Evolutionary conservation across 2,329 filamentous ascomycete genomes (phyloP), one percentile per base, ranked within the genome.

Genomic region (Pleurostoma richardsiae): DNA sequence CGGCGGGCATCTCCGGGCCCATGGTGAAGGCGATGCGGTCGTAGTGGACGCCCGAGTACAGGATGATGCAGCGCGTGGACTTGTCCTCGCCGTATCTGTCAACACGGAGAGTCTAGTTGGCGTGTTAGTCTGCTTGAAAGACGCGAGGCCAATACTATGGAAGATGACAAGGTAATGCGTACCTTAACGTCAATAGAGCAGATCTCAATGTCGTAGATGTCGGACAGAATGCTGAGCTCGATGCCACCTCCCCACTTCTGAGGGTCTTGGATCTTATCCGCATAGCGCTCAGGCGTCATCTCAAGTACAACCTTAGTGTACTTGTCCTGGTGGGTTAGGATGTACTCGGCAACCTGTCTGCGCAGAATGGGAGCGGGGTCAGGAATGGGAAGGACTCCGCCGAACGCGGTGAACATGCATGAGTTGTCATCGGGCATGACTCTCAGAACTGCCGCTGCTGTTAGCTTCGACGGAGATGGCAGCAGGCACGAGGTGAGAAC

Each of bases 401-500:
- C 88, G 41, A 97, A 83, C 0, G 92, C 91, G 29, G 90, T 87
- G 67, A 96, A 97, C 59, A 97, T 83, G 68, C 92, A 97, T 49
- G 85, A 90, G 66, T 96, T 96, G 66, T 97, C 92, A 60, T 96
- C 92, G 4, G 91, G 90, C 92, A 97, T 96, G 43, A 97, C 88
- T 10, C 92, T 85, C 19, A 96, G 78, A 6, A 95, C 86, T 82
- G 40, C 19, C 19, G 19, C 80, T 65, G 2, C 74, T 78, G 41
- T 69, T 60, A 47, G 57, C 49, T 26, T 66, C 65, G n/a, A 27
- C 10, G 38, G 26, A 31, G 10, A 41, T 5, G 5, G 10, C 11
- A 4, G 27, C 19, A 3, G 11, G 29, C n/a, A 36, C n/a, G 10
- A 10, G 5, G 28, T 10, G 8, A 10, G 6, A 27, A 58, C 67